Base-by-base conservation (phyloP, 2,329 filamentous ascomycete genomes). In the Verticillium zaregamsianum region DNA sequence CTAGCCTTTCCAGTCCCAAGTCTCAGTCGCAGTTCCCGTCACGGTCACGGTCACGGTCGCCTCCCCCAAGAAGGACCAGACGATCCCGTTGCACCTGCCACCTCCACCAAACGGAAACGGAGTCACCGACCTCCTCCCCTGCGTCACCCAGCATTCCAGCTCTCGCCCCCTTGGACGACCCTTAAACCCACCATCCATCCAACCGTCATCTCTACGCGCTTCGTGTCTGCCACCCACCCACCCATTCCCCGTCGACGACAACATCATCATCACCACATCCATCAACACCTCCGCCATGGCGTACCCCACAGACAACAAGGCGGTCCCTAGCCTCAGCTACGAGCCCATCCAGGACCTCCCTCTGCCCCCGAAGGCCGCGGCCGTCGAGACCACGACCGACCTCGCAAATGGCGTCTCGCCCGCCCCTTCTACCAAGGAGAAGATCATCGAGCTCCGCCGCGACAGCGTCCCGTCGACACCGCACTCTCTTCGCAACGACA, bases 401-500 rank as follows among this genome's bases (percentile, higher is more conserved):
- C n/a, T 14, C 14, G 14, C 31, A 25, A 17, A 55, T 55, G 23
- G 28, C 52, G 6, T 4, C 25, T 55, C 58, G 8, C 40, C 40
- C 3, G 31, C 63, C 28, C n/a, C 45, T 8, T 49, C 45, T 9
- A 25, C 45, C 6, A 49, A 49, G 45, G 69, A 71, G 61, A 68
- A 66, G 57, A 67, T 66, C 61, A 66, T 72, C 54, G 70, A 75
- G 25, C 63, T 70, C n/a, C 66, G 67, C 40, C 71, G 72, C 49
- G 64, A 71, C 57, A 77, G 75, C 65, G 75, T 76, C 63, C 70
- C 78, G 25, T 80, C 80, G 0, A 80, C 79, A 12, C 81, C 82
- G 1, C 71, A 72, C 52, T 79, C 80, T 1, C 73, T 75, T 49
- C 72, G 73, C 49, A 74, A 71, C 52, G 68, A 71, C 62, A 83